Conservation (phyloP, 805 yeast genomes). For the Grigorovia yakushimaensis region DNA sequence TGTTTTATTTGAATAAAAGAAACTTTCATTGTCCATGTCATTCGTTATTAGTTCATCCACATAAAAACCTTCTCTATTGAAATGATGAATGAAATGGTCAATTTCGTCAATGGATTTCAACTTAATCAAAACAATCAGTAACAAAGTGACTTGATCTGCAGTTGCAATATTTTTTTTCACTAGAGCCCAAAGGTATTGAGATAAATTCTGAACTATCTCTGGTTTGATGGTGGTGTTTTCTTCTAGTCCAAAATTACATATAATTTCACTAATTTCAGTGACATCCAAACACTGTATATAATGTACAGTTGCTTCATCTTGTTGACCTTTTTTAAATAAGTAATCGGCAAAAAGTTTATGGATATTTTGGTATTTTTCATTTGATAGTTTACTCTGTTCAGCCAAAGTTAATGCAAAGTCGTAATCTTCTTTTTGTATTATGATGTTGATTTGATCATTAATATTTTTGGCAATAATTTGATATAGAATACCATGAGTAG, state of each 20-base stretch:
- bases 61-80: conserved; percentile 21
- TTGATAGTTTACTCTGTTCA: conserved; percentile 23
- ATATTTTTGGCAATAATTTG: conserved; percentile 56
- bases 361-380: conserved; percentile 26
- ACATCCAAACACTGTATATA: conserved; percentile 49
- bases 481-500: conserved; percentile 69
- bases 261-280: conserved; percentile 64
- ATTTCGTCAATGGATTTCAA: conserved; percentile 53
- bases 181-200: conserved; percentile 54
- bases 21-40: conserved; percentile 30
- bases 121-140: conserved; percentile 73
- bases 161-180: conserved; percentile 46
- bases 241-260: conserved; percentile 67
- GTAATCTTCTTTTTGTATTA: conserved; percentile 61
- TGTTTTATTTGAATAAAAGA: conserved; percentile 23
- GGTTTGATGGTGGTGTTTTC: conserved; percentile 23
- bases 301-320: conserved; percentile 61
- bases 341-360: conserved; percentile 60
- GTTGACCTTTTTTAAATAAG: conserved; percentile 56
- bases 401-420: conserved; percentile 68
- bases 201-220: conserved; percentile 38
- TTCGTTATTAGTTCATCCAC: conserved; percentile 21
- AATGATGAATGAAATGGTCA: conserved; percentile 42
- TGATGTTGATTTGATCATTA: conserved; percentile 56
- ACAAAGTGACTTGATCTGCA: conserved; percentile 73